Base-by-base conservation (phyloP, 2,329 filamentous ascomycete species). In the Escovopsis weberi region DNA sequence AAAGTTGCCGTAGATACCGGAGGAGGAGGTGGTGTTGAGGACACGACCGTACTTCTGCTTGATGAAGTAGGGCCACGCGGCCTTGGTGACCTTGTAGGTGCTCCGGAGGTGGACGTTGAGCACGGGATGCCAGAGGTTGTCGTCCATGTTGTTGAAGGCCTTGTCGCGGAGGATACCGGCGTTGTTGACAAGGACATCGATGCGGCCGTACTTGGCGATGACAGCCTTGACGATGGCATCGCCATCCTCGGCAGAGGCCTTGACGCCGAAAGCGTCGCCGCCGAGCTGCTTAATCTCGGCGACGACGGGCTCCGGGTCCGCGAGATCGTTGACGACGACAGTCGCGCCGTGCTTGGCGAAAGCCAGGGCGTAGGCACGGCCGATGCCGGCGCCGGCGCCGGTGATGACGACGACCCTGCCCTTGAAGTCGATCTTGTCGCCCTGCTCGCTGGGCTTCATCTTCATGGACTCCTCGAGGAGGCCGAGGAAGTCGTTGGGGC, bases 1-100 rank as follows among this genome's bases (percentile, higher is more conserved):
- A 61, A 98, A 98, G 75, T 95, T 98, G 54, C 91, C 91, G 61
- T 98, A 98, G 63, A 98, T 94, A 65, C 91, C 91, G 54, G 84
- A 93, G 39, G 91, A 96, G 33, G 86, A 94, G 35, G 91, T 91
- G 39, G 91, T 98, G 74, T 98, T 98, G 58, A 98, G 73, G 47
- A 98, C 79, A 56, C 91, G 86, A 52, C 91, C 91, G 57, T 95
- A 98, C 73, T 95, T 96, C 65, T 98, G 91, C 75, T 95, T 94
- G 41, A 96, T 73, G 72, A 98, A 85, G 65, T 93, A 84, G 40
- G 91, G 91, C 87, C 89, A 98, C 18, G 91, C 91, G 47, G 91
- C 91, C 75, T 94, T 95, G 59, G 86, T 89, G 51, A 89, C 78
- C 70, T 94, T 94, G 71, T 94, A 98, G 47, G 91, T 98, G 53